Percentiles rank a stretch among this genome's conserved stretches.
Conservation (phyloP, 129 eudicot species). For the Deinandra increscens region DNA sequence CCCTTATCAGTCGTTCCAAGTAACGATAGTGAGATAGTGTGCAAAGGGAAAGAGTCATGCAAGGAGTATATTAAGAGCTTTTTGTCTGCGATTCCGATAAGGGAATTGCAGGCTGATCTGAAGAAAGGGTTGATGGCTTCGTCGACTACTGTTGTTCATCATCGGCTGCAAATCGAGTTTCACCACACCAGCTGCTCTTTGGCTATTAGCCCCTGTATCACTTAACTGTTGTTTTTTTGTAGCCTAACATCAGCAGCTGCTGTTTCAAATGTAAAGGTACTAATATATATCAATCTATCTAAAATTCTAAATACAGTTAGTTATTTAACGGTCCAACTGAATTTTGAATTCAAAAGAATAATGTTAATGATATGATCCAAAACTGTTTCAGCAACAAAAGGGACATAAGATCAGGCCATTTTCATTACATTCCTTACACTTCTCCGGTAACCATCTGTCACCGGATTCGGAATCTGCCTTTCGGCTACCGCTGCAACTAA, state of each 20-base stretch:
- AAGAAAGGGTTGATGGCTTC: slow-evolving; percentile 8
- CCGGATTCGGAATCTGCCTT: slow-evolving; percentile 43
- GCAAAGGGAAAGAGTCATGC: slow-evolving; percentile 1
- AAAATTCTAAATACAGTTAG: neutral
- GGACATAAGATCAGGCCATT: slow-evolving; percentile 78
- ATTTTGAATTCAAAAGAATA: neutral
- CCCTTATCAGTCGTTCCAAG: neutral
- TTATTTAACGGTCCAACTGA: neutral
- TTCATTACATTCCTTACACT: slow-evolving; percentile 74
- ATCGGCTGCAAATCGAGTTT: slow-evolving; percentile 13
- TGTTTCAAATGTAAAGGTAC: neutral
- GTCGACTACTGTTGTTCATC: slow-evolving; percentile 8
- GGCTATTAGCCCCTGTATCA: slow-evolving; percentile 7
- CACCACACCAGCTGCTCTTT: slow-evolving; percentile 16
- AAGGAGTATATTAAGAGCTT: slow-evolving; percentile 13
- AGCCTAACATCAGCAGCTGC: neutral
- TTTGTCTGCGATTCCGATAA: slow-evolving; percentile 15
- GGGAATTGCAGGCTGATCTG: slow-evolving; percentile 10
- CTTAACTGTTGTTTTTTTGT: slow-evolving; percentile 2
- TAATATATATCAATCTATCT: neutral
- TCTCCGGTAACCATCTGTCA: slow-evolving; percentile 22
- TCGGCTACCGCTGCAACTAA: slow-evolving; percentile 69
- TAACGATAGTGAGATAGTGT: neutral
- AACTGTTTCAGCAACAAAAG: slow-evolving; percentile 49
- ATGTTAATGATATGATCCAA: neutral